A percentile compares a stretch with the other conserved stretches of the same genome.
phyloP scores from a whole-genome alignment of 169 alveolate genomes.

The Neospora caninum region DNA sequence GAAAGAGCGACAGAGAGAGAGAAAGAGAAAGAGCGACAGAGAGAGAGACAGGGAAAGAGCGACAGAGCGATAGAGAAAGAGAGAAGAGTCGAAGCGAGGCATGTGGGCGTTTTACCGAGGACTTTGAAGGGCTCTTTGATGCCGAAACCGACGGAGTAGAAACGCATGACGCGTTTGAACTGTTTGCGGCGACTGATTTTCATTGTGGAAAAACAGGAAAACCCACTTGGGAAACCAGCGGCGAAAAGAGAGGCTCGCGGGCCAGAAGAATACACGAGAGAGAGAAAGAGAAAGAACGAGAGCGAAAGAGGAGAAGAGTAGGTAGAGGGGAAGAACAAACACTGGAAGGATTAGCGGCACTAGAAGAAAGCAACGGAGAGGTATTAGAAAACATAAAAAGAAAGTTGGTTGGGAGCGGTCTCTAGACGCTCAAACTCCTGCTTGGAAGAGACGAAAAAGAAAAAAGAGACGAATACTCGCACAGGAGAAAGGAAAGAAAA shows the following conservation, averaged over 20 bases:
- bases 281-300: not conserved
- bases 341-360: not conserved
- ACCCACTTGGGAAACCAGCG: not conserved
- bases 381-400: not conserved
- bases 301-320: not conserved
- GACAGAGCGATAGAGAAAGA: not conserved
- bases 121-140: constrained; percentile 50
- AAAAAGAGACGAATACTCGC: not conserved
- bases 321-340: not conserved
- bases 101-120: constrained; percentile 29
- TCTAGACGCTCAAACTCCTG: no score
- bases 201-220: not conserved
- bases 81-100: not conserved
- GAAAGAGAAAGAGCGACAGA: not conserved
- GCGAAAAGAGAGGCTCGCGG: no score
- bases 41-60: not conserved
- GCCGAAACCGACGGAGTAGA: constrained; percentile 52
- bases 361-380: not conserved
- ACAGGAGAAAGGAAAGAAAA: not conserved
- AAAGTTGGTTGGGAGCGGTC: not conserved
- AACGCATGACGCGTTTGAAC: constrained; percentile 50
- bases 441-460: no score
- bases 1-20: not conserved
- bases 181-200: constrained; percentile 33
- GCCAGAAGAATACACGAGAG: not conserved